Conservation (phyloP, 768 basidiomycete species). For the Hygrophoropsis aurantiaca region DNA sequence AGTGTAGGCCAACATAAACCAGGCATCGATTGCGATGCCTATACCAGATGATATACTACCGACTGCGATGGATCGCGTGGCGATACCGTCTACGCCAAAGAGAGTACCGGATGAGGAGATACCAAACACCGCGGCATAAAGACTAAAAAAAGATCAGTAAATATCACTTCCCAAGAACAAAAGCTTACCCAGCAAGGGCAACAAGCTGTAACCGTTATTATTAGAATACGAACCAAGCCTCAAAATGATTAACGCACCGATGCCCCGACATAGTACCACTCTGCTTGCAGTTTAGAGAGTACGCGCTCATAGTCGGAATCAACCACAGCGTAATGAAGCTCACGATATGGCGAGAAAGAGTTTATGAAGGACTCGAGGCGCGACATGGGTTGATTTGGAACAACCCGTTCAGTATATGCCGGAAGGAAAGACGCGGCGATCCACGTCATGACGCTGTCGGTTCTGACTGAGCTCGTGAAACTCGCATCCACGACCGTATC, state of each 20-base stretch:
- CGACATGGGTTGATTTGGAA: conserved; percentile 23
- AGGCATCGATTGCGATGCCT: conserved; percentile 61
- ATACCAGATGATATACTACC: conserved; percentile 62
- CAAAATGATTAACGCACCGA: conserved; percentile 40
- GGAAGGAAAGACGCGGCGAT: conserved; percentile 40
- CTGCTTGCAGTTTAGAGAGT: conserved; percentile 46
- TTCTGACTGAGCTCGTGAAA: neutral
- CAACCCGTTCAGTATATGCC: conserved; percentile 42
- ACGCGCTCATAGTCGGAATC: conserved; percentile 55
- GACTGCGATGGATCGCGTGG: conserved; percentile 52
- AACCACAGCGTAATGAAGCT: conserved; percentile 45
- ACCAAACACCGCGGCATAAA: conserved; percentile 62
- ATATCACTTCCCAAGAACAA: neutral
- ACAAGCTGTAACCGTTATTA: conserved; percentile 43
- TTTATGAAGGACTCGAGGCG: conserved; percentile 42
- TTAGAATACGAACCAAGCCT: neutral
- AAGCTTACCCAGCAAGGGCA: conserved; percentile 55
- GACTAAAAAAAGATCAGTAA: conserved; percentile 19
- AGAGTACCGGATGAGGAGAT: conserved; percentile 50
- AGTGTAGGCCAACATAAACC: conserved; percentile 65
- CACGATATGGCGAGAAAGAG: conserved; percentile 55
- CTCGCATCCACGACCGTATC: neutral
- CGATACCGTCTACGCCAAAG: conserved; percentile 47
- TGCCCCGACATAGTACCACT: conserved; percentile 69
- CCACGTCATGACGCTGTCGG: conserved; percentile 22